Evolutionary conservation across 257 asterid genomes (phyloP).

Genomic region (Coffea eugenioides): DNA sequence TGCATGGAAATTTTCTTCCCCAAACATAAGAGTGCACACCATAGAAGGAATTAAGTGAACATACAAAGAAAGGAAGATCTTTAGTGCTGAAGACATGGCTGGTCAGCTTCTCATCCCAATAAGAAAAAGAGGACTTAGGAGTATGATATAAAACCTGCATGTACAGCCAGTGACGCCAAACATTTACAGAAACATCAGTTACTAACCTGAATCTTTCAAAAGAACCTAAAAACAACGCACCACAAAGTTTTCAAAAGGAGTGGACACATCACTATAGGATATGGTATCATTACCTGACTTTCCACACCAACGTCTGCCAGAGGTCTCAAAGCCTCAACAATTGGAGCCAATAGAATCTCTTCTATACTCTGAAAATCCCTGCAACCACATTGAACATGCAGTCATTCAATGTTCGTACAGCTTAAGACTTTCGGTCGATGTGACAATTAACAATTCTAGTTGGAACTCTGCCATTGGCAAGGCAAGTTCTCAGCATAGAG

Average conservation of each 20-base stretch:
- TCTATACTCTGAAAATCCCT: conserved; percentile 88
- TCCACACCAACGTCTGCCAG: conserved; percentile 83
- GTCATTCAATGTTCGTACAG: neutral
- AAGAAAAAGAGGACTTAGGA: conserved; percentile 82
- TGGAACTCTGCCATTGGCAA: neutral
- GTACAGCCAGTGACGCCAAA: conserved; percentile 13
- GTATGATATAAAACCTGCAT: conserved; percentile 89
- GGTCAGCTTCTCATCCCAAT: conserved; percentile 65
- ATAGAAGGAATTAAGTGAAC: conserved; percentile 29
- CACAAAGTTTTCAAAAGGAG: neutral
- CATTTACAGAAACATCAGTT: conserved; percentile 9
- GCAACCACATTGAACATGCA: conserved; percentile 19
- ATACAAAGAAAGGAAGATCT: conserved; percentile 97
- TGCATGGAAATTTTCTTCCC: neutral
- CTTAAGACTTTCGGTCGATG: neutral
- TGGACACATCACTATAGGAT: too few species aligned
- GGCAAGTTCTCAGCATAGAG: neutral
- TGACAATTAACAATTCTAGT: neutral
- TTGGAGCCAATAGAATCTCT: conserved; percentile 65
- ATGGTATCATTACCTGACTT: conserved; percentile 62
- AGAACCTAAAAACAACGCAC: neutral
- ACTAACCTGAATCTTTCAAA: neutral
- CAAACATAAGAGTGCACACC: neutral
- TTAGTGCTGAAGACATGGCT: conserved; percentile 67
- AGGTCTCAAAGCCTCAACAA: conserved; percentile 65